Percentiles rank a stretch among this genome's conserved stretches.
These are phyloP conservation scores for Colletotrichum godetiae DNA, from an alignment of 2,329 filamentous ascomycete species.

Conservation along the genomic window DNA sequence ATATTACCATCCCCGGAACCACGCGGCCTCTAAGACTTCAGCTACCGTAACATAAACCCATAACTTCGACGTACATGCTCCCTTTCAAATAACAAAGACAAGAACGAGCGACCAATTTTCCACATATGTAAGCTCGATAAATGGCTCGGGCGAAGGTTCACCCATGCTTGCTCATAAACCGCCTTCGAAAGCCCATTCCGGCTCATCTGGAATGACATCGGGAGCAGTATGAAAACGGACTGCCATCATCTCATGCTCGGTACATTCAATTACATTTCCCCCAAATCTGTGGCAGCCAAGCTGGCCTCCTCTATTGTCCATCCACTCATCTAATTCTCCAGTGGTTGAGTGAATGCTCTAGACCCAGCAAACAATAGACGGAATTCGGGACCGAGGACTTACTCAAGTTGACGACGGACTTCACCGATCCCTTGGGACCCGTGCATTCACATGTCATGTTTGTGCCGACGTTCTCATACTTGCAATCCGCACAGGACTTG, in stretches of 20 bases:
- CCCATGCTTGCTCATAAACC: not conserved
- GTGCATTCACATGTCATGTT: not conserved
- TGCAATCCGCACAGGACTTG: not conserved
- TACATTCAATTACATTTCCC: not conserved
- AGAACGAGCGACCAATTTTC: not conserved
- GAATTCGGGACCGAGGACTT: not conserved
- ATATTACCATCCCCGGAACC: not conserved
- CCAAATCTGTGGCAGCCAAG: not conserved
- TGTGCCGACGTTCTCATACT: not conserved
- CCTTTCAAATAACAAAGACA: not conserved
- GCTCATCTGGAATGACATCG: not conserved
- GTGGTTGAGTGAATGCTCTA: not conserved
- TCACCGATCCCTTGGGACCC: not conserved
- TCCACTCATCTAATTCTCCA: not conserved
- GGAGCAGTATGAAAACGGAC: not conserved
- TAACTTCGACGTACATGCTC: not conserved
- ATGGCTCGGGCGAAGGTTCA: not conserved
- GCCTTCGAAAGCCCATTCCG: not conserved
- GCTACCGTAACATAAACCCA: not conserved
- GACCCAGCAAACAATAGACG: no score
- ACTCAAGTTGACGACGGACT: not conserved
- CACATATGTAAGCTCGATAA: not conserved
- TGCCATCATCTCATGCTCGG: not conserved
- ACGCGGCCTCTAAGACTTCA: not conserved
- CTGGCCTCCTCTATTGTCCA: not conserved